A percentile compares a stretch with the other conserved stretches of the same genome.
phyloP scores from a whole-genome alignment of 768 basidiomycete species.

The Aureoboletus auriporus region DNA sequence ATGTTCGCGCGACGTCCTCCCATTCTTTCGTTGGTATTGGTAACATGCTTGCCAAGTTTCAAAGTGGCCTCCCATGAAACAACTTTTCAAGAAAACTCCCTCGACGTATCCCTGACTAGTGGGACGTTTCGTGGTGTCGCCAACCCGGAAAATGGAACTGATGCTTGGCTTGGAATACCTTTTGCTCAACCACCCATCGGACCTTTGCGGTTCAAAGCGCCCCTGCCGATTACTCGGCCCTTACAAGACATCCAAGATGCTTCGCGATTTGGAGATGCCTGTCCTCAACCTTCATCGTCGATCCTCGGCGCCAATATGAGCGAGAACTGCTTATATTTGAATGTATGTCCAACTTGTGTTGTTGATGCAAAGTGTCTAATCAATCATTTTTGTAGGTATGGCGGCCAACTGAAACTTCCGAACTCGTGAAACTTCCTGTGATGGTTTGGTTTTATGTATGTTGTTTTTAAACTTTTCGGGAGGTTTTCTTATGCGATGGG shows the following conservation, averaged over 20 bases:
- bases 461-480: neutral
- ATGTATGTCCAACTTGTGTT: conserved; percentile 27
- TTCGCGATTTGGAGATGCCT: conserved; percentile 49
- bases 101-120: conserved; percentile 37
- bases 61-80: neutral
- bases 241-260: conserved; percentile 37
- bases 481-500: neutral
- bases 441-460: conserved; percentile 21
- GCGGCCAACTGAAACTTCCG: conserved; percentile 10
- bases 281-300: conserved; percentile 42
- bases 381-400: conserved; percentile 9
- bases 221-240: conserved; percentile 36
- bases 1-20: neutral
- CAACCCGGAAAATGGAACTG: conserved; percentile 38
- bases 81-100: neutral
- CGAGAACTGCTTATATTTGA: conserved; percentile 56
- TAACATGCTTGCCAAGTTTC: neutral
- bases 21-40: neutral
- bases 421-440: conserved; percentile 10
- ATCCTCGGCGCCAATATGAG: conserved; percentile 40
- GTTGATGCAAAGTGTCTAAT: neutral
- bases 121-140: conserved; percentile 47
- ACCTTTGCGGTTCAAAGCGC: conserved; percentile 52
- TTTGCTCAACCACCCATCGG: conserved; percentile 57
- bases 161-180: conserved; percentile 60